Percentiles rank a stretch among this genome's conserved stretches.
phyloP scores from a whole-genome alignment of 2,329 filamentous ascomycete species.

The Fusarium haematococcum region DNA sequence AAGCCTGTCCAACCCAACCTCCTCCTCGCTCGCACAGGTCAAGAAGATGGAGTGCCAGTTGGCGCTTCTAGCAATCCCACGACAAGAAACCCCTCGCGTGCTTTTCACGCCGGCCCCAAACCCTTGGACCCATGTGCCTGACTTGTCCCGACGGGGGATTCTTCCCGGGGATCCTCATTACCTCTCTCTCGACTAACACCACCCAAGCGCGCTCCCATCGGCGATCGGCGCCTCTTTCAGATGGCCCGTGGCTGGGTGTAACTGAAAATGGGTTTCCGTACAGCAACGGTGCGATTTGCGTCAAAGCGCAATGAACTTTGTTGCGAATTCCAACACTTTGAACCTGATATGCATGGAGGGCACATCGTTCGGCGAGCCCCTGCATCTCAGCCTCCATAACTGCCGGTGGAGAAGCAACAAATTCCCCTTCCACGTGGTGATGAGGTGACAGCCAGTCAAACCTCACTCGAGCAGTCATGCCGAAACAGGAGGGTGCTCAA shows the following conservation, averaged over 20 bases:
- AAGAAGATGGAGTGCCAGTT: neutral
- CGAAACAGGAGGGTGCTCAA: neutral
- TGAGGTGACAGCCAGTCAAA: neutral
- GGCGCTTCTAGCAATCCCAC: neutral
- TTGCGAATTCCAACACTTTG: neutral
- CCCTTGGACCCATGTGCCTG: slow-evolving; percentile 8
- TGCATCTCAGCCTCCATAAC: slow-evolving; percentile 6
- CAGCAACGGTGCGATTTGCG: neutral
- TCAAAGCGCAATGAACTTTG: neutral
- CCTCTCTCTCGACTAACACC: neutral
- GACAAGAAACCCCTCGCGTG: slow-evolving; percentile 11
- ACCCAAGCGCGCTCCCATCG: slow-evolving; percentile 5
- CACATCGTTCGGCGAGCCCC: slow-evolving; percentile 2
- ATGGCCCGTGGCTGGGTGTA: slow-evolving; percentile 9
- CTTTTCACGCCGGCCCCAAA: slow-evolving; percentile 12
- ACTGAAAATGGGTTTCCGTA: slow-evolving; percentile 12
- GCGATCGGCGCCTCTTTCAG: slow-evolving; percentile 21
- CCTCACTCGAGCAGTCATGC: neutral
- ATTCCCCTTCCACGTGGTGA: slow-evolving; percentile 10
- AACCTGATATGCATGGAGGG: neutral
- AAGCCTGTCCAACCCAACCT: slow-evolving; percentile 10
- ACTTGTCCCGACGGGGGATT: slow-evolving; percentile 15
- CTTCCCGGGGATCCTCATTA: slow-evolving; percentile 25
- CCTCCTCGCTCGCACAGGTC: neutral
- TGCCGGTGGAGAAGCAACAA: slow-evolving; percentile 1